Base-by-base conservation (phyloP, 2,329 filamentous ascomycete genomes). In the Hymenoscyphus repandus region DNA sequence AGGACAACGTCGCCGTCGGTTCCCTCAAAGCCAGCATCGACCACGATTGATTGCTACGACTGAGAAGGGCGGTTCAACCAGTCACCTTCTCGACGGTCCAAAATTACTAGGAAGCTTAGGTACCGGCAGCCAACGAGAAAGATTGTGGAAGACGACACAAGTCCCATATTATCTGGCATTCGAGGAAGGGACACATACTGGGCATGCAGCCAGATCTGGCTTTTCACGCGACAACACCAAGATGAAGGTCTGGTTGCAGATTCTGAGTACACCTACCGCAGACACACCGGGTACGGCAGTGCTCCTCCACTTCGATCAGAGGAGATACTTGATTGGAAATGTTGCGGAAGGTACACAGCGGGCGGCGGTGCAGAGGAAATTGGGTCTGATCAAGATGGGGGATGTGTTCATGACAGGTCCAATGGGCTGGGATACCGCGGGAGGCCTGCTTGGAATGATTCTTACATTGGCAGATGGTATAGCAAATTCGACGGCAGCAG, bases 321-420 rank as follows among this genome's bases (percentile, higher is more conserved):
- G 86, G 61, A 80, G 88, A 51, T 99, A 99, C 68, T 60, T 96
- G 13, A 86, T 99, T 63, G 93, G 93, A 17, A 85, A 86, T 62
- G 68, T 92, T 13, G 73, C 83, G 9, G 93, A 99, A 69, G 93
- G 92, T 13, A 86, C 86, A 0, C 93, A 97, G 72, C 80, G 93
- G 51, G 82, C 84, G 75, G 86, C 64, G 18, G 53, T 63, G 42
- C 64, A 67, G 69, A 80, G 85, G 56, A 86, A 83, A 50, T 65
- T 85, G 9, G 73, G 77, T 32, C 62, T 95, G 58, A 68, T 74
- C 27, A 85, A 85, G 64, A 74, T 89, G 1, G 80, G 82, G 42
- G 83, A 95, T 62, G 73, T 96, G 51, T 96, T 99, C 67, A 67
- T 99, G 52, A 88, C 88, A 0, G 93, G 93, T 2, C 76, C 75